Conservation (phyloP, 148 eudicot species). For the Talinum fruticosum region DNA sequence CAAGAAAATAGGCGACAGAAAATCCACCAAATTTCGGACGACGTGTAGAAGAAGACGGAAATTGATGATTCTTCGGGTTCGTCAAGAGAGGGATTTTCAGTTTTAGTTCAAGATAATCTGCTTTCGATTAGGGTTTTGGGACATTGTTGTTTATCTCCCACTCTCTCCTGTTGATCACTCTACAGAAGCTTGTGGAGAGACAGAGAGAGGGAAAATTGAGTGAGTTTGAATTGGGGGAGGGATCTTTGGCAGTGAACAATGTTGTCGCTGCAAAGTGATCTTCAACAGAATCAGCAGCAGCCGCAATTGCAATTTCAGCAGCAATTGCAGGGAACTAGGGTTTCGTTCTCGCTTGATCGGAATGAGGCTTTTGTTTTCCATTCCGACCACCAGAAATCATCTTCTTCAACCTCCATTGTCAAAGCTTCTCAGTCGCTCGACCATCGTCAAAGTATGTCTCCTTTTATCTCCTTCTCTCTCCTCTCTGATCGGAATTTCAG, state of each 20-base stretch:
- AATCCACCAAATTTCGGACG: not conserved
- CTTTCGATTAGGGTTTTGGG: too few species aligned
- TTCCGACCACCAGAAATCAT: slow-evolving; percentile 25
- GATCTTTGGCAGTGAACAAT: too few species aligned
- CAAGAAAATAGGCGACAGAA: not conserved
- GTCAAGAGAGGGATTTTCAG: not conserved
- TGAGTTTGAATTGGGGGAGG: too few species aligned
- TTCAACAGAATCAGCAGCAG: slow-evolving; percentile 41
- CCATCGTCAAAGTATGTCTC: slow-evolving; percentile 38
- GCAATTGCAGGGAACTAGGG: slow-evolving; percentile 45
- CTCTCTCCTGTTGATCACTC: too few species aligned
- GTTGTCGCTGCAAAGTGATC: slow-evolving; percentile 62
- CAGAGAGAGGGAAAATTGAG: too few species aligned
- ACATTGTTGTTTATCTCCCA: too few species aligned
- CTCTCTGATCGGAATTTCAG: not conserved
- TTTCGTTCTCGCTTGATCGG: slow-evolving; percentile 41
- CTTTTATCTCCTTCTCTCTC: not conserved
- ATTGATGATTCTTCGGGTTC: not conserved
- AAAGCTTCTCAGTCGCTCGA: slow-evolving; percentile 36
- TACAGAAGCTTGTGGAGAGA: too few species aligned
- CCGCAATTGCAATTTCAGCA: slow-evolving; percentile 30
- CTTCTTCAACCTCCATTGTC: slow-evolving; percentile 32
- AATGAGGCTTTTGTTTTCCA: slow-evolving; percentile 30
- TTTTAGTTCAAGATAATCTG: too few species aligned
- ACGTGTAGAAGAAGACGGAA: not conserved